Conservation (phyloP, 2,329 filamentous ascomycete species). For the Lecanicillium sp. region DNA sequence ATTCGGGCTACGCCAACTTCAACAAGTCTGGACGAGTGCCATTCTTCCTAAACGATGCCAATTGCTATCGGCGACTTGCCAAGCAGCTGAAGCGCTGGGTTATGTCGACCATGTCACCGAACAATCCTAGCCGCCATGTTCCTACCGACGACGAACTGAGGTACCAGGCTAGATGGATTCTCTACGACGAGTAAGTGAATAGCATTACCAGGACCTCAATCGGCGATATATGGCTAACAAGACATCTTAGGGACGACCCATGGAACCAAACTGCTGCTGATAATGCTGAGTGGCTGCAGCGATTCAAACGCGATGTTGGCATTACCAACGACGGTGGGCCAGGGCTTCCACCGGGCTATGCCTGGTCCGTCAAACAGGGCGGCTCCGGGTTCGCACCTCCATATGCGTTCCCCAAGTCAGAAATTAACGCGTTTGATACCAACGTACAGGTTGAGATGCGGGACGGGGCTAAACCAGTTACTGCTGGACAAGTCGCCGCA, state of each 20-base stretch:
- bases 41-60: slow-evolving; percentile 50
- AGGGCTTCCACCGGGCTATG: slow-evolving; percentile 32
- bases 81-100: slow-evolving; percentile 46
- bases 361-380: slow-evolving; percentile 41
- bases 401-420: slow-evolving; percentile 37
- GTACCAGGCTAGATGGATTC: slow-evolving; percentile 53
- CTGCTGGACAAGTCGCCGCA: slow-evolving; percentile 33
- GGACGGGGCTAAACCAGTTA: slow-evolving; percentile 31
- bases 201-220: too few species aligned
- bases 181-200: slow-evolving; percentile 51
- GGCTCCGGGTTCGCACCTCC: slow-evolving; percentile 49
- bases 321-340: slow-evolving; percentile 42
- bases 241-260: slow-evolving; percentile 42
- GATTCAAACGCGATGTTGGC: slow-evolving; percentile 52
- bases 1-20: not conserved
- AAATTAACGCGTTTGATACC: slow-evolving; percentile 25
- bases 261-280: slow-evolving; percentile 58
- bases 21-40: slow-evolving; percentile 14
- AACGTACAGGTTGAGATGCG: slow-evolving; percentile 24
- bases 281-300: slow-evolving; percentile 53
- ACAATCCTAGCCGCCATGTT: slow-evolving; percentile 52
- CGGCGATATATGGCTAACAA: too few species aligned
- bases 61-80: slow-evolving; percentile 49
- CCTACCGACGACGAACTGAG: slow-evolving; percentile 55
- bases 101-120: slow-evolving; percentile 43